Evolutionary conservation across 495 filamentous ascomycete genomes (phyloP), one percentile per base, ranked within the genome.

Genomic region (Evernia prunastri): DNA sequence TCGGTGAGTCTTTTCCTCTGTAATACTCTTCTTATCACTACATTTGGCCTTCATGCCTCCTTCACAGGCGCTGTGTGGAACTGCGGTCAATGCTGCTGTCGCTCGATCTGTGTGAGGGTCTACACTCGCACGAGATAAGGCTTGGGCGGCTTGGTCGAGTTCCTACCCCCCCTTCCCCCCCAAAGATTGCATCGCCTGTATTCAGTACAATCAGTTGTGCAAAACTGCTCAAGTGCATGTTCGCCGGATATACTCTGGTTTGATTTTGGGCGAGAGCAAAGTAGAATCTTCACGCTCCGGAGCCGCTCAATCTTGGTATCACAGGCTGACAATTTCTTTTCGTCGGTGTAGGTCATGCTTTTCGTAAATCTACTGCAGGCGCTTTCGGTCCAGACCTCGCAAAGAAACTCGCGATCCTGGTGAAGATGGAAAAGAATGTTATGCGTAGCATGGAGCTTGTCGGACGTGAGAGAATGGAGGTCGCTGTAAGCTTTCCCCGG

Each of bases 341-440:
- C 67, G 37, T 60, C 63, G 53, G 59, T 69, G 58, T 73, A 97
- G 94, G 93, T 72, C 94, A 97, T 89, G 90, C 88, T 60, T 88
- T 97, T 75, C 90, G 94, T 72, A 89, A 89, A 75, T 89, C 89
- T 61, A 82, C 92, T 59, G 93, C 92, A 63, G 94, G 94, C 63
- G 90, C 91, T 72, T 97, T 95, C 75, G 95, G 94, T 63, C 95
- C 94, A 63, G 94, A 98, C 63, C 87, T 98, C 37, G 88, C 95
- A 60, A 93, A 94, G 82, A 98, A 98, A 85, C 86, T 98, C 62
- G 87, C 92, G 33, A 90, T 96, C 81, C 85, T 98, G 42, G 94
- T 98, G 65, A 97, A 98, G 82, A 97, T 98, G 95, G 94, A 98
- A 80, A 98, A 98, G 88, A 97, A 98, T 72, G 88, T 96, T 56